These are phyloP conservation scores for Barnettozyma hawaiiensis DNA, from an alignment of 1,139 yeast species.

Conservation along the genomic window DNA sequence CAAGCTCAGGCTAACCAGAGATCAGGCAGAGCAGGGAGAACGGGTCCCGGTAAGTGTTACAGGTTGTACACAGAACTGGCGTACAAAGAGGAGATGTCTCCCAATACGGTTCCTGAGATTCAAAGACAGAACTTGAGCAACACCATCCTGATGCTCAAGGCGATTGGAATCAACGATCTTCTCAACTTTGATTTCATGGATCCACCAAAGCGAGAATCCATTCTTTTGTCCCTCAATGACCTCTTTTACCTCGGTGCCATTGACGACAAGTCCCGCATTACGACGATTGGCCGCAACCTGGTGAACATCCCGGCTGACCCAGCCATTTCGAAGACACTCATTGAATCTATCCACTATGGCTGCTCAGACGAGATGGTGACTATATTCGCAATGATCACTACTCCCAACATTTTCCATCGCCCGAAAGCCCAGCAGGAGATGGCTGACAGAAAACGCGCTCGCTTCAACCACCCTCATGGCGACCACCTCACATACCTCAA, in stretches of 20 bases:
- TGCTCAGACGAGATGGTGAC: conserved; percentile 83
- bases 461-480: conserved; percentile 74
- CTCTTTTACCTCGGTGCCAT: conserved; percentile 77
- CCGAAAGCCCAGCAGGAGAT: conserved; percentile 73
- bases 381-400: conserved; percentile 88
- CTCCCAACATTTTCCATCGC: conserved; percentile 77
- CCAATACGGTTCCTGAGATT: conserved; percentile 85
- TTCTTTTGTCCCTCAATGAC: conserved; percentile 78
- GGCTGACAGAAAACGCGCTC: conserved; percentile 74
- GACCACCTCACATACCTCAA: conserved; percentile 84
- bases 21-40: conserved; percentile 96
- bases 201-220: conserved; percentile 75
- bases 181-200: conserved; percentile 38
- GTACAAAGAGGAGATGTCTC: conserved; percentile 76
- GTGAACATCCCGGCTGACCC: conserved; percentile 97
- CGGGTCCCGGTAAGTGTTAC: conserved; percentile 93
- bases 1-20: conserved; percentile 93
- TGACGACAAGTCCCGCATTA: conserved; percentile 71
- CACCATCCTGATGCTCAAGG: conserved; percentile 84
- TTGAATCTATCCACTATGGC: conserved; percentile 64
- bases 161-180: conserved; percentile 74
- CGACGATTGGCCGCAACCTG: conserved; percentile 74
- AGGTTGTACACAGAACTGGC: conserved; percentile 85
- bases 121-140: conserved; percentile 84
- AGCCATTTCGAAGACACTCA: conserved; percentile 72